Conservation (phyloP, 2,329 filamentous ascomycete genomes). For the Arthroderma uncinatum region DNA sequence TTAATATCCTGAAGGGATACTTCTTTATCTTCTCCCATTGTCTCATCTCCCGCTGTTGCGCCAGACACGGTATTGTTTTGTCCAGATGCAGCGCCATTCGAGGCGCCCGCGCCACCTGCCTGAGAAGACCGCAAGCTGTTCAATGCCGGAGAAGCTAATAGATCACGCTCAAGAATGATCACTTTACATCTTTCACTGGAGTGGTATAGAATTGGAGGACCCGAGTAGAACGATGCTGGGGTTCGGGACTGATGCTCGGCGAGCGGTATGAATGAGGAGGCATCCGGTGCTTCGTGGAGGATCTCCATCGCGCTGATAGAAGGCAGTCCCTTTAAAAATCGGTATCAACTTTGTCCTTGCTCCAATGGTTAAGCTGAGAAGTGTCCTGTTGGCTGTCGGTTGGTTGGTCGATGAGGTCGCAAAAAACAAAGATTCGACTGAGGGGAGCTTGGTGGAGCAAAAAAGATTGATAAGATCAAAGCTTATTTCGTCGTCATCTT, state of each 20-base stretch:
- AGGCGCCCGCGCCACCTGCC: slow-evolving; percentile 7
- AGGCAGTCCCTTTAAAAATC: not conserved
- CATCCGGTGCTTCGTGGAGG: slow-evolving; percentile 28
- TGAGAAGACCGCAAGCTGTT: slow-evolving; percentile 20
- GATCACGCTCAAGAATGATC: slow-evolving; percentile 32
- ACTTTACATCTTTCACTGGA: slow-evolving; percentile 37
- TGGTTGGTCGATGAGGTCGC: not conserved
- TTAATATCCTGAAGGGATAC: slow-evolving; percentile 32
- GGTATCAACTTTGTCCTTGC: not conserved
- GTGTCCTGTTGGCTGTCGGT: not conserved
- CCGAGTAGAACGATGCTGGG: slow-evolving; percentile 38
- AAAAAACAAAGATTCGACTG: not conserved
- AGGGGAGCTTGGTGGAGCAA: not conserved
- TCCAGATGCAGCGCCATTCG: not conserved
- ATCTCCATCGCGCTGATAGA: slow-evolving; percentile 29
- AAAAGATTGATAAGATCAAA: not conserved
- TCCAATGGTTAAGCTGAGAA: not conserved
- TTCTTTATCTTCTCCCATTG: slow-evolving; percentile 21
- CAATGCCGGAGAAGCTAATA: slow-evolving; percentile 27
- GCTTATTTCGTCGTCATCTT: not conserved
- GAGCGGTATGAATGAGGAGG: slow-evolving; percentile 34
- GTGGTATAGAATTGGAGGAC: slow-evolving; percentile 38
- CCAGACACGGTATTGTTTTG: slow-evolving; percentile 1
- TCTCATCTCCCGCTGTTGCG: slow-evolving; percentile 6
- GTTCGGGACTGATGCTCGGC: slow-evolving; percentile 39